Conservation (phyloP, 2,329 filamentous ascomycete genomes). For the Verticillium albo-atrum region DNA sequence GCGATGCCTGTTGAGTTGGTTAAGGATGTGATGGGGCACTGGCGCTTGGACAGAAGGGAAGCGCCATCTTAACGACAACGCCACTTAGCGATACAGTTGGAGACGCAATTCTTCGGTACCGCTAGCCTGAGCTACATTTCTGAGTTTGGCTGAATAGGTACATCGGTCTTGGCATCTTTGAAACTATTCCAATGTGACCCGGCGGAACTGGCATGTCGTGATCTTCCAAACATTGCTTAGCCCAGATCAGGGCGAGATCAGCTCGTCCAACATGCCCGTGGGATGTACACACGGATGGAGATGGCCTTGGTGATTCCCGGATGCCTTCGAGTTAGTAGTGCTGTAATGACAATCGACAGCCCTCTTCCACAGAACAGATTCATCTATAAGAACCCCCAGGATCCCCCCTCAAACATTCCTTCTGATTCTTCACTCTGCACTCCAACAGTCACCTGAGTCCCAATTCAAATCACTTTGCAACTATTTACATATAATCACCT, state of each 20-base stretch:
- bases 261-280: not conserved
- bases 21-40: not conserved
- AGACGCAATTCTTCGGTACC: not conserved
- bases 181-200: not conserved
- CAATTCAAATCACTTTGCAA: not conserved
- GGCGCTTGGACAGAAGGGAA: not conserved
- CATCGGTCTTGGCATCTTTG: not conserved
- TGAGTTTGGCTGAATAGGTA: not conserved
- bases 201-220: not conserved
- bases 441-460: not conserved
- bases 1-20: not conserved
- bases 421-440: not conserved
- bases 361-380: not conserved
- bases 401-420: not conserved
- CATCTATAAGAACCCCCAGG: not conserved
- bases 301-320: not conserved
- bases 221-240: not conserved
- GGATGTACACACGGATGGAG: not conserved
- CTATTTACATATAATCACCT: not conserved
- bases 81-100: not conserved
- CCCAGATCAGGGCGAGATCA: not conserved
- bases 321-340: not conserved
- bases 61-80: not conserved
- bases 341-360: not conserved
- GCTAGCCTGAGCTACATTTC: not conserved